A percentile compares a stretch with the other conserved stretches of the same genome.
Evolutionary conservation across 129 eudicot genomes (phyloP).

Genomic region (Flaveria bidentis): DNA sequence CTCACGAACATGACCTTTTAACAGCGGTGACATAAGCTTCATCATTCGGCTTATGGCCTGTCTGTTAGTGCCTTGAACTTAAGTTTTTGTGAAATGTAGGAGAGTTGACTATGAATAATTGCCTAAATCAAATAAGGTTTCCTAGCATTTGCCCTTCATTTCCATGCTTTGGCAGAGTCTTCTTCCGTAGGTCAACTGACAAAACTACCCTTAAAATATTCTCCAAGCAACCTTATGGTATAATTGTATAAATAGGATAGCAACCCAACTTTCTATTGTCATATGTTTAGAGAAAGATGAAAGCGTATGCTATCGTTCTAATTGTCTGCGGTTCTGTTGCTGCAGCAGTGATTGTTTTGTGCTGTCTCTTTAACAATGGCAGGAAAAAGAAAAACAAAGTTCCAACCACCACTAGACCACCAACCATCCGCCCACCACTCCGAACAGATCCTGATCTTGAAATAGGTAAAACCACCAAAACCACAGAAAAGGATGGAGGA

Average conservation of each 20-base stretch:
- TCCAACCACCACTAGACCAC: constrained; percentile 3
- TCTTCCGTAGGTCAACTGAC: constrained; percentile 23
- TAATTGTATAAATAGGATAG: constrained; percentile 23
- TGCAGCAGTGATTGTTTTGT: constrained; percentile 25
- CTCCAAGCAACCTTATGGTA: constrained; percentile 11
- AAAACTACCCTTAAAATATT: background rate
- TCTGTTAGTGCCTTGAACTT: background rate
- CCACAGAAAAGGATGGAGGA: constrained; percentile 26
- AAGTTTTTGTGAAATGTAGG: background rate
- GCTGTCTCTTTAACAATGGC: constrained; percentile 18
- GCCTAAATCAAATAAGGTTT: background rate
- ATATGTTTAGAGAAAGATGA: constrained; percentile 22
- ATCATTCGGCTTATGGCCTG: background rate
- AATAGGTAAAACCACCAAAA: constrained; percentile 26
- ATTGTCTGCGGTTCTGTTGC: constrained; percentile 37
- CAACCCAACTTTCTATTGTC: background rate
- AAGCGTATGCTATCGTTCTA: constrained; percentile 33
- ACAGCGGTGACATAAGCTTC: background rate
- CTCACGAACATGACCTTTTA: no score
- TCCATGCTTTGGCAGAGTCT: constrained; percentile 23
- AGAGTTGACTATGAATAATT: background rate
- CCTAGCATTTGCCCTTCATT: constrained; percentile 12
- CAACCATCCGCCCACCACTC: background rate
- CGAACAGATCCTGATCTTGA: constrained; percentile 32
- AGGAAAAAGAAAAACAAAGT: constrained; percentile 28